These are phyloP conservation scores for Solanum sparsipilum DNA, from an alignment of 257 asterid genomes.

Conservation along the genomic window DNA sequence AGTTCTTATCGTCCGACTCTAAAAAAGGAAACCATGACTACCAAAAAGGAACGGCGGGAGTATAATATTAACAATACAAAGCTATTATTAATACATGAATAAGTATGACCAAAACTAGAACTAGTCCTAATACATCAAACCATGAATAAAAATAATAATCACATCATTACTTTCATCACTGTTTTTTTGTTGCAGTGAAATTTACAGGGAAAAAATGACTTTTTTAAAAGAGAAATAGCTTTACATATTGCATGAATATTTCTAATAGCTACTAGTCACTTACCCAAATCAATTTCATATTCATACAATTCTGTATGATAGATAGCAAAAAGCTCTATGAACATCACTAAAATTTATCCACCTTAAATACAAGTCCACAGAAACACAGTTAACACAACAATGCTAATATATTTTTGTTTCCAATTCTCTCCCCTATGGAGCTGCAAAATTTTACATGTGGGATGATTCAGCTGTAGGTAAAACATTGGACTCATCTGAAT, in stretches of 20 bases:
- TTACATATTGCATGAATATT: background rate
- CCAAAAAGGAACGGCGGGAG: too few species aligned
- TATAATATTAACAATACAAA: too few species aligned
- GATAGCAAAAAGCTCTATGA: background rate
- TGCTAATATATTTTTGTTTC: background rate
- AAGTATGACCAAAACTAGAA: too few species aligned
- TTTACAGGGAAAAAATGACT: background rate
- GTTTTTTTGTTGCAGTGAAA: background rate
- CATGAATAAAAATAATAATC: too few species aligned
- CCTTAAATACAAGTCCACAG: background rate
- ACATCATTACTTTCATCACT: background rate
- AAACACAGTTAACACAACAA: background rate
- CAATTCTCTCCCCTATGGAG: background rate
- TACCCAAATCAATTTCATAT: background rate
- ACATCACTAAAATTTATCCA: background rate
- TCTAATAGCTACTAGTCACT: background rate
- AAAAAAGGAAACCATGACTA: too few species aligned
- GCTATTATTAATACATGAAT: too few species aligned
- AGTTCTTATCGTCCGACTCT: too few species aligned
- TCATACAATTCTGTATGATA: background rate
- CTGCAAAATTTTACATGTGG: background rate
- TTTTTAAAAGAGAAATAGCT: background rate
- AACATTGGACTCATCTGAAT: constrained; percentile 31
- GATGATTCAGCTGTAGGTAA: background rate
- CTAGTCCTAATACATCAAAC: too few species aligned